Base-by-base conservation (phyloP, 208 protist genomes). In the Leishmania turanica region DNA sequence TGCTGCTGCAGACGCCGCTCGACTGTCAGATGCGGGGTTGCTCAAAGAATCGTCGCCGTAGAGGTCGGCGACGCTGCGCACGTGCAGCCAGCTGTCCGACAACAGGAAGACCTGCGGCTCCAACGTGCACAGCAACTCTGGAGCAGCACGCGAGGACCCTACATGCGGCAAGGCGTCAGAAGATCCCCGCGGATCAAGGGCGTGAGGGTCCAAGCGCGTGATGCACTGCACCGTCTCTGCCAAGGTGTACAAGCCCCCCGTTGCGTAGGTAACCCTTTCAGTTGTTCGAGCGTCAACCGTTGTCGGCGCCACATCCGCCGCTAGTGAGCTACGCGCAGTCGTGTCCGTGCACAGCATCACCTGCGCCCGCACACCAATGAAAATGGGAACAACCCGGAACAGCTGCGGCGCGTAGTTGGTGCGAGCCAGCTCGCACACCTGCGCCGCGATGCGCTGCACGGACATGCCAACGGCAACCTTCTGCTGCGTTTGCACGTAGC, bases 191-290 rank as follows among this genome's bases (percentile, higher is more conserved):
- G 47, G 51, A 47, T 62, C 7, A 56, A 78, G 49, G 9, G 11
- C 24, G 27, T 77, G 81, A 60, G 68, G 75, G 21, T 0, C 42
- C 2, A 77, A 19, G 21, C 77, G 82, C 2, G 82, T n/a, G 27
- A 82, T 78, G 53, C 84, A 84, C 79, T 79, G 83, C 68, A 60
- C 64, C 45, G 74, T 64, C 40, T 70, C 70, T 1, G 82, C 53
- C 19, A 93, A 74, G 7, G 89, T 95, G 83, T 97, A 97, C 53
- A 94, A 68, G 2, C 93, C 93, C 19, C 87, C 91, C 42, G 85
- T 80, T 19, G 93, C 85, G 70, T 94, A 97, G 66, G 73, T 84
- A 3, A 92, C 60, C 11, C 60, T 65, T 56, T 88, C 87, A 45
- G 58, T 72, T 7, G 47, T 54, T 81, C 64, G 34, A 53, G 24